Evolutionary conservation across 2,329 filamentous ascomycete species (phyloP), one percentile per base, ranked within the genome.

Genomic region (Alternaria alternata): DNA sequence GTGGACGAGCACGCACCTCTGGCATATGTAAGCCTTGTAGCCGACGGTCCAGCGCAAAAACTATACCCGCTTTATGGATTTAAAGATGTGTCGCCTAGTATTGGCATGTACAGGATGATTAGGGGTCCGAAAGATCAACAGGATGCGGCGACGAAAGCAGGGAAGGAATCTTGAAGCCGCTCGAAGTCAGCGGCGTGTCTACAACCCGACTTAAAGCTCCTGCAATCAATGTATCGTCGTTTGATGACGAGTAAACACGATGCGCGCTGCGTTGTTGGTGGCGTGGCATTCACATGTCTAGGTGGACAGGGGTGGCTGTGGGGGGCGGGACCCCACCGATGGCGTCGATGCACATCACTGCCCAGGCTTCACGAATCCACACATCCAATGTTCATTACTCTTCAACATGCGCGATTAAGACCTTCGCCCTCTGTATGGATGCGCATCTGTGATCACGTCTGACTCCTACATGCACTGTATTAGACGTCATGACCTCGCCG

Each of bases 11-110:
- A 80, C 22, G 81, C 80, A 5, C 80, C 81, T 0, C 62, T 71
- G 7, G 79, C 81, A 2, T 84, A 81, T 63, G 78, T 86, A 7
- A 80, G 73, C 39, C 63, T 86, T 54, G 71, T 83, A 5, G 83
- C 83, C 6, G 83, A 85, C 61, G 73, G 67, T 18, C 74, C 80
- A 20, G 83, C 81, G 0, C 74, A 81, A 56, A 77, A 67, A 61
- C 63, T 85, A 55, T 85, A 86, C 70, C 70, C 69, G 38, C 75
- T 74, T 60, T 82, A 82, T 63, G 84, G 83, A 12, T 86, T 86
- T 65, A 76, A 79, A 54, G 78, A 83, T 39, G 69, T 72, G 53
- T 63, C 66, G 59, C 72, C 71, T 6, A 67, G 71, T 34, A 55
- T 74, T 32, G 74, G 75, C 41, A 76, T 78, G 74, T 76, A 64